Conservation (phyloP, 345 rosid species). For the Limnanthes douglasii region DNA sequence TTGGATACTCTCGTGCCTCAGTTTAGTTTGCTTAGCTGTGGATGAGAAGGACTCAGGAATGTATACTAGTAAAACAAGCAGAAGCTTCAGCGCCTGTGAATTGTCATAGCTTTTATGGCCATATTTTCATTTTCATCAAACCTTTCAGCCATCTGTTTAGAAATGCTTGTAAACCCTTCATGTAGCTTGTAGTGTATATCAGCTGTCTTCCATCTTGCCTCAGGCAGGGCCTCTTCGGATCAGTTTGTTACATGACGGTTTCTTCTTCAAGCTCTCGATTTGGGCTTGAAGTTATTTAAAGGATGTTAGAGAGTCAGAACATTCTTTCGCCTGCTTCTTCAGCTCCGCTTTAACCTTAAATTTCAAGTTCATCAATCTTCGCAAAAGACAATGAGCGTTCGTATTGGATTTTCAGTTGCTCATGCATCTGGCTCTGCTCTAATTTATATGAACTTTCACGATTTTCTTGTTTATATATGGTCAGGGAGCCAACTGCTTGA, state of each 20-base stretch:
- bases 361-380: constrained; percentile 34
- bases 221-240: constrained; percentile 67
- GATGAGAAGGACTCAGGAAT: too few species aligned
- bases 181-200: constrained; percentile 67
- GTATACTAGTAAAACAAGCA: too few species aligned
- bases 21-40: too few species aligned
- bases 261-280: constrained; percentile 47
- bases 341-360: constrained; percentile 30
- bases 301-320: constrained; percentile 28
- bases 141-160: constrained; percentile 66
- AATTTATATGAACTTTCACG: constrained; percentile 49
- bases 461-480: constrained; percentile 83
- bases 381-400: constrained; percentile 40
- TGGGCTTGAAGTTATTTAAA: constrained; percentile 34
- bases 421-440: constrained; percentile 82
- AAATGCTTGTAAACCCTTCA: constrained; percentile 60
- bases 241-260: constrained; percentile 56
- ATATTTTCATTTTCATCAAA: constrained; percentile 73
- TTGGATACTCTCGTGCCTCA: too few species aligned
- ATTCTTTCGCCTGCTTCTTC: constrained; percentile 24
- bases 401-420: constrained; percentile 56
- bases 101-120: constrained; percentile 52
- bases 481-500: constrained; percentile 91
- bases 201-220: constrained; percentile 53
- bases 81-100: too few species aligned